Evolutionary conservation across 495 filamentous ascomycete genomes (phyloP).

Genomic region (Xylaria longipes): DNA sequence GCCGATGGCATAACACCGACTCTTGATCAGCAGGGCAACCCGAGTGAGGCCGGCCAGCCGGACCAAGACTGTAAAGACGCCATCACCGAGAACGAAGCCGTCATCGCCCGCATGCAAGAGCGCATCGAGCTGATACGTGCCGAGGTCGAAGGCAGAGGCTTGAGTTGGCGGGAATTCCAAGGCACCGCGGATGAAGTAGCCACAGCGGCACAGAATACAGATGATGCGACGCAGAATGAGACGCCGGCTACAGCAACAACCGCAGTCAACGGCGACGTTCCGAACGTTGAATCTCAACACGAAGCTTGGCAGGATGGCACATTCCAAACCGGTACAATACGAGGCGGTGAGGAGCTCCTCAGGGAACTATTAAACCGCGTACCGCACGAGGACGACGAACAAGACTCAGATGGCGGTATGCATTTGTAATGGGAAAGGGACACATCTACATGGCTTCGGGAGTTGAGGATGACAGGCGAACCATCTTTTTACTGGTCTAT

Average conservation of each 20-base stretch:
- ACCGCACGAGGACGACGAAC: conserved; percentile 39
- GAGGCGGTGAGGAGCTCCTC: conserved; percentile 55
- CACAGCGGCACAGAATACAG: conserved; percentile 39
- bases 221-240: conserved; percentile 35
- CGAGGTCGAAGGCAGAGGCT: conserved; percentile 78
- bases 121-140: conserved; percentile 69
- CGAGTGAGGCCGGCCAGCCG: conserved; percentile 41
- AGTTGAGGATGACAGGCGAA: not conserved
- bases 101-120: conserved; percentile 75
- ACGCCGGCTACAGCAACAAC: conserved; percentile 24
- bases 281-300: conserved; percentile 30
- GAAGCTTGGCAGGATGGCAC: conserved; percentile 61
- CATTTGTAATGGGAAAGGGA: conserved; percentile 58
- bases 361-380: conserved; percentile 46
- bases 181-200: conserved; percentile 36
- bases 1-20: conserved; percentile 46
- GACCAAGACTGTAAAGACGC: conserved; percentile 73
- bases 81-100: conserved; percentile 75
- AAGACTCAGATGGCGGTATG: conserved; percentile 66
- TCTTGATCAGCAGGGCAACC: conserved; percentile 28
- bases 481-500: not conserved
- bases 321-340: conserved; percentile 58
- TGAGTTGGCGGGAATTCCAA: conserved; percentile 68
- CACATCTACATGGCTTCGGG: not conserved
- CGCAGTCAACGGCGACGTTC: conserved; percentile 43